Conservation (phyloP, 2,329 filamentous ascomycete genomes). For the Trichoderma asperellum region DNA sequence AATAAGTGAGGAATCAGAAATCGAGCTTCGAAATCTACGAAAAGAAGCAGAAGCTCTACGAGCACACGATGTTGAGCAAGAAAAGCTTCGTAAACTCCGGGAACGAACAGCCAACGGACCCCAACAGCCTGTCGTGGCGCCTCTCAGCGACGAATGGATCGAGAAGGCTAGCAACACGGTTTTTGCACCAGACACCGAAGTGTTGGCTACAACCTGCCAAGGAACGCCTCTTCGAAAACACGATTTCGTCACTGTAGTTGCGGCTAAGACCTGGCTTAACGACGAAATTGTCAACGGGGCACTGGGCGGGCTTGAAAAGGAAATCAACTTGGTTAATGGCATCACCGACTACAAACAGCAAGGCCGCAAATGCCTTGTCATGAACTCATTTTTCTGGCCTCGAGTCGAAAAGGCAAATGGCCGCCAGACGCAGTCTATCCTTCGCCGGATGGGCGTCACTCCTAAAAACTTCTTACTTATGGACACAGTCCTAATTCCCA, state of each 20-base stretch:
- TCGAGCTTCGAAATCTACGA: neutral
- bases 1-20: neutral
- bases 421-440: slow-evolving; percentile 55
- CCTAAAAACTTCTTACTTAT: slow-evolving; percentile 66
- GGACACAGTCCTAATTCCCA: slow-evolving; percentile 70
- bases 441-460: slow-evolving; percentile 59
- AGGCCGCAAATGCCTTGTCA: slow-evolving; percentile 62
- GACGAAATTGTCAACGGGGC: slow-evolving; percentile 75
- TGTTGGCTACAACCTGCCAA: slow-evolving; percentile 53
- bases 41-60: neutral
- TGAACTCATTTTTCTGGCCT: slow-evolving; percentile 69
- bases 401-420: slow-evolving; percentile 55
- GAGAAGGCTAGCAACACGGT: neutral
- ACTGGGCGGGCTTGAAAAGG: slow-evolving; percentile 62
- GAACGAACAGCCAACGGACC: slow-evolving; percentile 30
- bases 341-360: slow-evolving; percentile 51
- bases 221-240: slow-evolving; percentile 55
- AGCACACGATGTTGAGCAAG: neutral
- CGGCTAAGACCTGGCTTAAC: slow-evolving; percentile 68
- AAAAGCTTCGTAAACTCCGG: slow-evolving; percentile 30
- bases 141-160: slow-evolving; percentile 39
- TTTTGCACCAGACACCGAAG: slow-evolving; percentile 18
- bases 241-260: slow-evolving; percentile 67
- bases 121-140: slow-evolving; percentile 35
- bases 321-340: slow-evolving; percentile 61